These are phyloP conservation scores for Aspergillus nidulans DNA, from an alignment of 495 filamentous ascomycete genomes.

Conservation along the genomic window DNA sequence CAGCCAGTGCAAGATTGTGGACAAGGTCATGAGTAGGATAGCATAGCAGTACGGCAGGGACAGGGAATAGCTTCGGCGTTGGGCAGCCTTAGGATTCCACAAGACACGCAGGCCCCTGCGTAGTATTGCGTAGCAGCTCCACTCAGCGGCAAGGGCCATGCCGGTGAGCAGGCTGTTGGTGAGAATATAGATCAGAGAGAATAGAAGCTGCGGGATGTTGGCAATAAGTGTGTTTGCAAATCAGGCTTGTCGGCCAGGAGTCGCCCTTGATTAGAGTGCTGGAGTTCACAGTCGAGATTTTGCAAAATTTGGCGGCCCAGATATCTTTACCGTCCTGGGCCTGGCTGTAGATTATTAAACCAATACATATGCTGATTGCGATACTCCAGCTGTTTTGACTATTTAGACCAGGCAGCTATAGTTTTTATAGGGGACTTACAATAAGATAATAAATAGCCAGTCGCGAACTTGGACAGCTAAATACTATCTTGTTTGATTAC, in stretches of 20 bases:
- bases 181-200: constrained; percentile 39
- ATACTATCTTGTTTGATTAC: too few relatives aligned
- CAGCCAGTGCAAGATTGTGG: constrained; percentile 36
- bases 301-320: constrained; percentile 22
- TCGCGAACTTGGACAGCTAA: too few relatives aligned
- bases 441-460: too few relatives aligned
- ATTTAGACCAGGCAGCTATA: too few relatives aligned
- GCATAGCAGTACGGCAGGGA: constrained; percentile 38
- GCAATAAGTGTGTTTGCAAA: constrained; percentile 8
- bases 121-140: constrained; percentile 21
- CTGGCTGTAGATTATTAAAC: too few relatives aligned
- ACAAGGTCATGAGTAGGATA: constrained; percentile 25
- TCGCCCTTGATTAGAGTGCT: not conserved
- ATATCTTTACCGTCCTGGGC: not conserved
- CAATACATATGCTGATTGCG: too few relatives aligned
- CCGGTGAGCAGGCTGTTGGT: constrained; percentile 37
- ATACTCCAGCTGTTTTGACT: too few relatives aligned
- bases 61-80: constrained; percentile 39
- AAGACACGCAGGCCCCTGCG: constrained; percentile 45
- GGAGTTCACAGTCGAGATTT: not conserved
- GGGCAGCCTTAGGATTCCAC: constrained; percentile 30
- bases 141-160: constrained; percentile 39
- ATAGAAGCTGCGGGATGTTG: constrained; percentile 41
- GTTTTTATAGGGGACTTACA: too few relatives aligned
- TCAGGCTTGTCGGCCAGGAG: not conserved